phyloP scores from a whole-genome alignment of 2,329 filamentous ascomycete genomes.

The Trichoderma oligosporum region DNA sequence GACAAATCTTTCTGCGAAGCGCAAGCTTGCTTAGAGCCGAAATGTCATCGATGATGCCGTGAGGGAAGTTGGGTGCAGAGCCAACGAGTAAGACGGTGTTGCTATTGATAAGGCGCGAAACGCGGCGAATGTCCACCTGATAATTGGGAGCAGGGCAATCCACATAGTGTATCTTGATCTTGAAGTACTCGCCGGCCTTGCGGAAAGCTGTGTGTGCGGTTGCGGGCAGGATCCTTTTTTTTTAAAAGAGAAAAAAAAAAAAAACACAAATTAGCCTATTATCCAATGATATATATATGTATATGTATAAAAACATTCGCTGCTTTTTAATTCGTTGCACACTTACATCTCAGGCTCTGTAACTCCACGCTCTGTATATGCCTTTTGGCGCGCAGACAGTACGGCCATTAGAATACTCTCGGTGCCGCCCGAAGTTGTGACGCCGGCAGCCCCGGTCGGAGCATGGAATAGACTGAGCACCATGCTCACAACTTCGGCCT shows the following conservation, averaged over 20 bases:
- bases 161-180: constrained; percentile 89
- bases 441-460: constrained; percentile 78
- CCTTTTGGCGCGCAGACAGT: constrained; percentile 84
- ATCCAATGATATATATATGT: not conserved
- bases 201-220: constrained; percentile 95
- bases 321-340: not conserved
- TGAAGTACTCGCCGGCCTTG: constrained; percentile 93
- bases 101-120: constrained; percentile 82
- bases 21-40: constrained; percentile 78
- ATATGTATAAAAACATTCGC: not conserved
- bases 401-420: constrained; percentile 97
- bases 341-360: constrained; percentile 90
- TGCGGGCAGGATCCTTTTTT: constrained; percentile 83
- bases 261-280: too few species aligned
- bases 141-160: constrained; percentile 79
- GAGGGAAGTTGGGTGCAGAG: constrained; percentile 94
- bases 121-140: constrained; percentile 74
- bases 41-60: constrained; percentile 97
- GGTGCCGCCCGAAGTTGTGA: constrained; percentile 87
- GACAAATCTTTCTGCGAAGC: constrained; percentile 70
- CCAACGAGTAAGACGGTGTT: constrained; percentile 94
- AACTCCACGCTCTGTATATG: constrained; percentile 76
- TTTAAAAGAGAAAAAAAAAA: too few species aligned
- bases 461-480: constrained; percentile 86
- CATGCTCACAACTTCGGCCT: constrained; percentile 97